phyloP scores from a whole-genome alignment of 768 basidiomycete species.

The Russula sp. region DNA sequence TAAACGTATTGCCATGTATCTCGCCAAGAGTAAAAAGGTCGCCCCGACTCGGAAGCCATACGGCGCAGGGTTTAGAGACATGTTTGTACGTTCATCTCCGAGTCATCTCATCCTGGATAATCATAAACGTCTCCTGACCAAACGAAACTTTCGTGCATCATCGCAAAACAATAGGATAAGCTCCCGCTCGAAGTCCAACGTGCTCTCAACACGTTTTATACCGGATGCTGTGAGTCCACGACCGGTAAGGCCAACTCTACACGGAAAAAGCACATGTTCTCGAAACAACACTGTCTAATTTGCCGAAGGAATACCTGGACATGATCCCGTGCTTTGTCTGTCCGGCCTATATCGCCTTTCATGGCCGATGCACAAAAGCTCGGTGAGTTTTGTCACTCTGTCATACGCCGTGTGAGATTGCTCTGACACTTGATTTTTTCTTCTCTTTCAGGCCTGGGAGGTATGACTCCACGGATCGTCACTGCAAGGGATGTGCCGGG shows the following conservation, averaged over 20 bases:
- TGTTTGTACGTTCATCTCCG: constrained; percentile 13
- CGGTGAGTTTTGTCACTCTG: too few relatives aligned
- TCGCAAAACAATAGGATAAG: neutral
- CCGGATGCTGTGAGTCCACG: neutral
- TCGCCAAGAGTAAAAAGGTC: too few relatives aligned
- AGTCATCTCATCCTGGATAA: neutral
- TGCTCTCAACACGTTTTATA: neutral
- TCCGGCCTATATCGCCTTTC: constrained; percentile 3
- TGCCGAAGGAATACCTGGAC: neutral
- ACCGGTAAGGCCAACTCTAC: constrained; percentile 4
- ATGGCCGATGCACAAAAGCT: neutral
- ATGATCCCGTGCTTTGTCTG: neutral
- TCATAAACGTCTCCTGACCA: neutral
- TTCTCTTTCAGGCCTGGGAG: constrained; percentile 2
- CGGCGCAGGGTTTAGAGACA: neutral
- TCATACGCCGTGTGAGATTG: neutral
- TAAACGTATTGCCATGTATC: too few relatives aligned
- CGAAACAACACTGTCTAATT: neutral
- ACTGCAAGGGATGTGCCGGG: neutral
- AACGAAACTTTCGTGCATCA: neutral
- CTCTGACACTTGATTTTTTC: neutral
- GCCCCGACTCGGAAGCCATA: neutral
- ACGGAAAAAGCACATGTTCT: constrained; percentile 8
- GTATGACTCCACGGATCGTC: constrained; percentile 16
- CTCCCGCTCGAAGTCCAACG: neutral